Conservation (phyloP, 768 basidiomycete genomes). For the Guyanaporus albipodus region DNA sequence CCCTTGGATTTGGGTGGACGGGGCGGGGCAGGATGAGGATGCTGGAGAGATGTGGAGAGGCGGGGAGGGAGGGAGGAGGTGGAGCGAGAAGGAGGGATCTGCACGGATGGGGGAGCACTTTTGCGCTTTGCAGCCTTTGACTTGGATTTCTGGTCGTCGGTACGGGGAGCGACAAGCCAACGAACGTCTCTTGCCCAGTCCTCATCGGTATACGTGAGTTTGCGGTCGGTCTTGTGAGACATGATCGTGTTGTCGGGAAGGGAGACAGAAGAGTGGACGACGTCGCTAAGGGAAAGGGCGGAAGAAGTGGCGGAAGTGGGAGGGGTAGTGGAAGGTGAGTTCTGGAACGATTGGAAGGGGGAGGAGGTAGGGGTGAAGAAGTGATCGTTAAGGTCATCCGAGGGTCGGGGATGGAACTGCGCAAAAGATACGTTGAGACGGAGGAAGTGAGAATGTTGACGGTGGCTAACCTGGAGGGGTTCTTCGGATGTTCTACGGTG, state of each 20-base stretch:
- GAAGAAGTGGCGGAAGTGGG: constrained; percentile 30
- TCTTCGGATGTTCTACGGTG: constrained; percentile 12
- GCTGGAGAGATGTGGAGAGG: constrained; percentile 2
- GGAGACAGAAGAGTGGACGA: constrained; percentile 32
- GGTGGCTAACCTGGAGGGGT: constrained; percentile 17
- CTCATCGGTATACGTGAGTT: constrained; percentile 44
- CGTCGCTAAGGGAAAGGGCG: constrained; percentile 28
- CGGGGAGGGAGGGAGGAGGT: constrained; percentile 20
- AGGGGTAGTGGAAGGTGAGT: constrained; percentile 23
- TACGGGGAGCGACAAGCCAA: constrained; percentile 48
- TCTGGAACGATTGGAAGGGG: constrained; percentile 14
- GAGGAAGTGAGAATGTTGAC: background rate
- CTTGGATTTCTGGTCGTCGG: constrained; percentile 14
- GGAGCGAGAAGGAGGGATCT: constrained; percentile 19
- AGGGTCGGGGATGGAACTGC: constrained; percentile 17
- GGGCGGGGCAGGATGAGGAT: constrained; percentile 10
- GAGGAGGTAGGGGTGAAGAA: constrained; percentile 46
- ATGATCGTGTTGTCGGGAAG: constrained; percentile 29
- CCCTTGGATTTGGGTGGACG: constrained; percentile 28
- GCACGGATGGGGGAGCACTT: constrained; percentile 13
- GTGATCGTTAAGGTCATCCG: constrained; percentile 36
- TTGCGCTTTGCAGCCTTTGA: constrained; percentile 19
- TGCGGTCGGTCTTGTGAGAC: constrained; percentile 20
- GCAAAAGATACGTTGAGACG: constrained; percentile 3
- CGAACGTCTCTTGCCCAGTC: constrained; percentile 69